Evolutionary conservation across 345 rosid species (phyloP), one percentile per base, ranked within the genome.

Genomic region (Eucalyptus leucophloia): DNA sequence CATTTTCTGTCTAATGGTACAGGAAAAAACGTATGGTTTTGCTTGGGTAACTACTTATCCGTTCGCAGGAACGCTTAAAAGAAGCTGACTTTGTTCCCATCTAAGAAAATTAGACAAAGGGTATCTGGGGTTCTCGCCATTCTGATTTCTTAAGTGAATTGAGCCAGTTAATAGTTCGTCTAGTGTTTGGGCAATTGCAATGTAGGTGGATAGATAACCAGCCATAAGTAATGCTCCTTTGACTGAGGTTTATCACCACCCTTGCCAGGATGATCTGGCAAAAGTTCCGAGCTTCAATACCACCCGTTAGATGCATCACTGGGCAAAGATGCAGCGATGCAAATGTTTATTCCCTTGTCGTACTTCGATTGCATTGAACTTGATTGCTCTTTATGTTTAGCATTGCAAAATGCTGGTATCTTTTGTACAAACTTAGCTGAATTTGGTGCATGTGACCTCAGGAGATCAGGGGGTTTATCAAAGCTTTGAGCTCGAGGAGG

Each of bases 391-490:
- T 37, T 26, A 40, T n/a, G 49, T 21, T 26, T 88, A 11, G 86
- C 30, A 49, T 16, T 12, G 65, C 47, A 58, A 8, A 53, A 86
- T 34, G 45, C 62, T 58, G 44, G 17, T 54, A 37, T 82, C 44
- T 87, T 32, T 16, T 16, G 67, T 86, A 32, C 30, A 50, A 49
- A 86, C 67, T 49, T 87, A 88, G 86, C 62, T 88, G 89, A 65
- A 47, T 90, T 88, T 72, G 83, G 50, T 54, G 82, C 86, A 34
- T 11, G 42, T 86, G 47, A 40, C 30, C 88, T 34, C 90, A 97
- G 99, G 92, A 34, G 90, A 88, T 88, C 90, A 90, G 45, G 89
- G 77, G 90, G 94, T 90, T 86, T 90, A 90, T 56, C 91, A 88
- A 90, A 92, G 88, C 69, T 92, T 90, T 85, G 56, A 49, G 89